Evolutionary conservation across 495 filamentous ascomycete species (phyloP), one percentile per base, ranked within the genome.

Genomic region (Neurospora sp.): DNA sequence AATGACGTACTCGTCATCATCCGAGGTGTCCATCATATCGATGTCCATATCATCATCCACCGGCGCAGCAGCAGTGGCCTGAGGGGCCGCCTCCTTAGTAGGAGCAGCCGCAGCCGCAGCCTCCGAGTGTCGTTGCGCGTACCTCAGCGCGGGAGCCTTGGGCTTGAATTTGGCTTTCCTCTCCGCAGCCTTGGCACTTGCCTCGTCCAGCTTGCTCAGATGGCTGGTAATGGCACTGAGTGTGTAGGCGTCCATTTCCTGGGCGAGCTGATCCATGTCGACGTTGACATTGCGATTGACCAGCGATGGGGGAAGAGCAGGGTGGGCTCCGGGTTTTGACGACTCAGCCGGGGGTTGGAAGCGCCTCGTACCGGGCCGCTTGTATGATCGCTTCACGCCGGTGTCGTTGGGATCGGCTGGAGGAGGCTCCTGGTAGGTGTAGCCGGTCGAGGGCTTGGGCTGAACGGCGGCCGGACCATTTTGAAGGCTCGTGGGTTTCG

Each of bases 1-100:
- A 35, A 85, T 77, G 31, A 88, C 80, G 73, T 87, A 88, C 16
- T 88, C 85, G 9, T 80, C 77, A 22, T 86, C 85, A 72, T 86
- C 83, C 9, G 82, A 82, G 3, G 81, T 78, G 48, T 79, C 79
- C 5, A 73, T 73, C 42, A 74, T 77, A 22, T 75, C 80, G 40
- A 75, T 75, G 20, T 81, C 77, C 27, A 76, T 76, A 53, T 80
- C 79, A 65, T 65, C 53, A 22, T 75, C 74, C 71, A 77, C 77
- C 35, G 81, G 74, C 22, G 71, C 27, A n/a, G 72, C 76, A 53
- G 70, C 40, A n/a, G 79, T 27, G 40, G 79, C 14, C 83, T 42
- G n/a, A 45, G 37, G 70, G 18, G n/a, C 16, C 18, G n/a, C 18
- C n/a, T 45, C 42, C 42, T 45, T 45, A 45, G 42, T 20, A 8